Evolutionary conservation across 805 yeast species (phyloP).

Genomic region (Starmerella tilneyi): DNA sequence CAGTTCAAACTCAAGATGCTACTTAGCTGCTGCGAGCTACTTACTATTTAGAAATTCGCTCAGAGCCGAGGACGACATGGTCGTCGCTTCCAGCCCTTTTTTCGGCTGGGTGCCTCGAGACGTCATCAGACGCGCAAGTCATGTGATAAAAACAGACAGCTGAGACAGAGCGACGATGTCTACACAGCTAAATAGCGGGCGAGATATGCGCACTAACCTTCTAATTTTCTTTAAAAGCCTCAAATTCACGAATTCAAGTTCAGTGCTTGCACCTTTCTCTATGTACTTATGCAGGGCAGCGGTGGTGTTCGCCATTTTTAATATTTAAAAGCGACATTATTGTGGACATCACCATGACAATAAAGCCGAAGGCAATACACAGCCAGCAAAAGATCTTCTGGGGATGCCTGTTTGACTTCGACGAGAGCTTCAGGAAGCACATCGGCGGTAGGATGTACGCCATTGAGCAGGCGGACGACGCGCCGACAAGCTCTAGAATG

Average conservation of each 20-base stretch:
- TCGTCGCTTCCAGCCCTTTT: constrained; percentile 2
- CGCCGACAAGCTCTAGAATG: constrained; percentile 79
- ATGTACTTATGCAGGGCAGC: constrained; percentile 7
- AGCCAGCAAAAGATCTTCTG: constrained; percentile 47
- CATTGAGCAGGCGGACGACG: constrained; percentile 84
- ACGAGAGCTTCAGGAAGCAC: constrained; percentile 61
- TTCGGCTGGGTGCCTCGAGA: too few species aligned
- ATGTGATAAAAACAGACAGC: too few species aligned
- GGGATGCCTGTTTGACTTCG: constrained; percentile 28
- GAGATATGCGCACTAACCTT: not conserved
- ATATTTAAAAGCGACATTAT: constrained; percentile 53
- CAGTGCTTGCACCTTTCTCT: not conserved
- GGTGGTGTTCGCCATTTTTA: constrained; percentile 29
- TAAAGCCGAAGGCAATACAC: constrained; percentile 61
- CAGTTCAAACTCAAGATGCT: not conserved
- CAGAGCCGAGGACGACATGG: constrained; percentile 18
- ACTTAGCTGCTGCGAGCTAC: constrained; percentile 10
- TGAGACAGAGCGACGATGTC: too few species aligned
- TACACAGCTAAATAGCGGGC: too few species aligned
- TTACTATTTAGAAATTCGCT: constrained; percentile 26
- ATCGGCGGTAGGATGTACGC: constrained; percentile 87
- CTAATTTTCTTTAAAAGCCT: not conserved
- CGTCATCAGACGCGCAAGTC: too few species aligned
- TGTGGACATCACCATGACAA: constrained; percentile 74
- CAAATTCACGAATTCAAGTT: not conserved